phyloP scores from a whole-genome alignment of 164 flowering plant genomes.

The Annona cherimola region DNA sequence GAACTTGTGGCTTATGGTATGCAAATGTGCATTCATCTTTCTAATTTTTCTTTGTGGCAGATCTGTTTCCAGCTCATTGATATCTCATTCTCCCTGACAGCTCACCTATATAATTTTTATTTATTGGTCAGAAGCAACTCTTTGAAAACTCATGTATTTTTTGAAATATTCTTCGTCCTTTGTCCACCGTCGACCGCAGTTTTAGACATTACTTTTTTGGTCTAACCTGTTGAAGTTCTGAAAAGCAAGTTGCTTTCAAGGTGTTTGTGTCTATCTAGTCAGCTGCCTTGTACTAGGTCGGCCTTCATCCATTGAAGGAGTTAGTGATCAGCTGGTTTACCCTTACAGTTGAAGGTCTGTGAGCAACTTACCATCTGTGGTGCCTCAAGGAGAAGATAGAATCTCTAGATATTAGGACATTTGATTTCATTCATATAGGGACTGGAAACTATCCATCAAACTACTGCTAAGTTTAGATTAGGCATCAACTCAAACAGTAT shows the following conservation, averaged over 20 bases:
- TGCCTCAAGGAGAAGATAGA: background rate
- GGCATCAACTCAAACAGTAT: background rate
- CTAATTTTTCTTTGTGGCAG: background rate
- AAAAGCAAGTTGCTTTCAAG: background rate
- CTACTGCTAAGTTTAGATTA: background rate
- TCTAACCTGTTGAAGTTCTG: background rate
- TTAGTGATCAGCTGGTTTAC: background rate
- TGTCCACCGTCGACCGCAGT: background rate
- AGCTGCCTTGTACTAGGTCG: background rate
- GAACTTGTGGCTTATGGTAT: slow-evolving; percentile 86
- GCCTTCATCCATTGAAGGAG: background rate
- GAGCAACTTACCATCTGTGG: background rate
- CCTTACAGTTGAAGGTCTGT: background rate
- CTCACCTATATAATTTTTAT: no score
- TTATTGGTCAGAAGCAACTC: background rate
- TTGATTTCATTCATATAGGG: background rate
- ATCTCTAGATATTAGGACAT: background rate
- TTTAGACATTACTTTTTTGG: background rate
- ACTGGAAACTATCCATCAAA: background rate
- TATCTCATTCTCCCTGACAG: background rate
- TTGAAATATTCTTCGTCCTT: background rate
- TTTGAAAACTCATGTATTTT: background rate
- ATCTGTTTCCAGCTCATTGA: background rate
- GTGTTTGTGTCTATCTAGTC: background rate
- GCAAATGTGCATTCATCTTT: slow-evolving; percentile 6